These are phyloP conservation scores for Claviceps monticola DNA, from an alignment of 2,329 filamentous ascomycete genomes.

Conservation along the genomic window DNA sequence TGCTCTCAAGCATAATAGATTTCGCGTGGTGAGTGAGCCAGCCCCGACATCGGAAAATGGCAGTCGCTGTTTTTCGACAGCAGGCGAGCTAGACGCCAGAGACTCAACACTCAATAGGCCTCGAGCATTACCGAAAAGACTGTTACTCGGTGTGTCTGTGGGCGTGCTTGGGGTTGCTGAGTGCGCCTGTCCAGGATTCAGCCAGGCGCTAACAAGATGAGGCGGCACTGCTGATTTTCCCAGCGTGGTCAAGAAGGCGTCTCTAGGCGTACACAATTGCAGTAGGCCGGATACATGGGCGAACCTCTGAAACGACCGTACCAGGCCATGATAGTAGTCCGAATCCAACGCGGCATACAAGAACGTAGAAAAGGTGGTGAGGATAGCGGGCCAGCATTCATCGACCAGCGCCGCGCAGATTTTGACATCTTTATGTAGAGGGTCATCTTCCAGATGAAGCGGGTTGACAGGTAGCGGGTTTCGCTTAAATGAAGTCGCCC, in stretches of 20 bases:
- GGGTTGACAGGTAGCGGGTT: slow-evolving; percentile 77
- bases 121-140: slow-evolving; percentile 57
- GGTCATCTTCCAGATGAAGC: slow-evolving; percentile 58
- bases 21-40: slow-evolving; percentile 65
- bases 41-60: slow-evolving; percentile 39
- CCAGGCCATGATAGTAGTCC: slow-evolving; percentile 84
- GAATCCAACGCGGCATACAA: slow-evolving; percentile 82
- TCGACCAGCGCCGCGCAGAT: slow-evolving; percentile 74
- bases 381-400: slow-evolving; percentile 86
- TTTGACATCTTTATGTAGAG: slow-evolving; percentile 55
- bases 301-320: slow-evolving; percentile 87
- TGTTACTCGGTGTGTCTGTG: slow-evolving; percentile 31
- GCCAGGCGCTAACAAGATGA: slow-evolving; percentile 51
- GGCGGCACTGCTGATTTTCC: slow-evolving; percentile 87
- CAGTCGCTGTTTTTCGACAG: slow-evolving; percentile 45
- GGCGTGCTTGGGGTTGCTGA: slow-evolving; percentile 30
- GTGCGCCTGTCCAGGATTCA: slow-evolving; percentile 33
- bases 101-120: slow-evolving; percentile 62
- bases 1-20: slow-evolving; percentile 78
- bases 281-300: slow-evolving; percentile 87
- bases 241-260: slow-evolving; percentile 87
- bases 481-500: slow-evolving; percentile 55
- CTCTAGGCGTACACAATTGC: slow-evolving; percentile 69
- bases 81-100: slow-evolving; percentile 42
- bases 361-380: slow-evolving; percentile 92